Base-by-base conservation (phyloP, 768 basidiomycete species). In the Rhodotorula sphaerocarpa region DNA sequence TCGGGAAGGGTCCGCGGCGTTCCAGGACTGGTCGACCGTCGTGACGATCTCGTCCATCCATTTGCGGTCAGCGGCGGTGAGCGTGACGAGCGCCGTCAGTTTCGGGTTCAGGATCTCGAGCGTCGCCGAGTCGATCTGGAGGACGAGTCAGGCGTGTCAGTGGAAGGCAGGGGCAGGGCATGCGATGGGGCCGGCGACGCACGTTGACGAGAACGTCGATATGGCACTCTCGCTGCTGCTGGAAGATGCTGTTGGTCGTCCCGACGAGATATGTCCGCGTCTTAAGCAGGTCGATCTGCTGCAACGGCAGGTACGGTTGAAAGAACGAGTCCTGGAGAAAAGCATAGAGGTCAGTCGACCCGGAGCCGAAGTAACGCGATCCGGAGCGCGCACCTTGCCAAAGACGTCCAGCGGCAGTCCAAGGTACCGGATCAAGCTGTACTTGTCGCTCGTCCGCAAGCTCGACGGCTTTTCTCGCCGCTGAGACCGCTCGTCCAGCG, bases 361-460 rank as follows among this genome's bases (percentile, higher is more conserved):
- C 21, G 15, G 12, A 25, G 27, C 25, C 30, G n/a, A 41, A 33
- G 52, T 28, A 10, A 30, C 15, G 50, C 30, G 16, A 27, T 53
- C 55, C 50, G 9, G 12, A 11, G 57, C n/a, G 53, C 75, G 57
- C 63, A 89, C 90, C 80, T 86, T 86, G 59, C 91, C 91, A 57
- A 93, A 95, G n/a, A 92, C 75, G 73, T 93, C 87, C 23, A 96
- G 78, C 12, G 91, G 95, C n/a, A 99, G 76, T 27, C 95, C 95
- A 73, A 90, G 82, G 74, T 89, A 99, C 20, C 88, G 81, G 76
- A 92, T 79, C 82, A 99, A 82, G 74, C 89, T 92, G 74, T 84
- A 86, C 59, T 84, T 83, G 76, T 99, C 92, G 5, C 88, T 90
- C 1, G 95, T 93, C 70, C 79, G 81, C 31, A 97, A 77, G 5